Base-by-base conservation (phyloP, 2,329 filamentous ascomycete species). In the Paecilomyces variotii region DNA sequence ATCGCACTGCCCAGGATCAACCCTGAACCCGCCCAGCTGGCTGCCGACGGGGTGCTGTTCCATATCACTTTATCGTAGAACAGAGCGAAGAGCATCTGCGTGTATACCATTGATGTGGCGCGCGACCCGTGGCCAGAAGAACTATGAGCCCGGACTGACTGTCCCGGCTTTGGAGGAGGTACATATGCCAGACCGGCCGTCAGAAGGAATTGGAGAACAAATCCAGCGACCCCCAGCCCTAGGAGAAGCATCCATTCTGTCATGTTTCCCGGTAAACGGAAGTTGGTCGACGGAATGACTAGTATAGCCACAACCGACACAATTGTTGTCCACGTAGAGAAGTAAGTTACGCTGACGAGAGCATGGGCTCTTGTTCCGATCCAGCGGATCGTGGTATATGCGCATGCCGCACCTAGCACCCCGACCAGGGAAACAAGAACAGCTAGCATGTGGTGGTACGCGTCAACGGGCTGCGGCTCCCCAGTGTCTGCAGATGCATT, bases 301-400 rank as follows among this genome's bases (percentile, higher is more conserved):
- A 82, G 62, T 63, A 95, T 82, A 30, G 83, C 83, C 0, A 84
- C 65, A 1, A 81, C 69, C 51, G 86, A 87, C 54, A 96, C 85
- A 2, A 91, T 65, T 0, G 84, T 87, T 65, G 87, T 89, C 76
- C 84, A 87, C 0, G 79, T 77, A 2, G 86, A 85, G 68, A 96
- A 96, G 73, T 92, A 95, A 67, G 90, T 95, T 58, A 96, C 90
- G 1, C 84, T 88, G 59, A 96, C 85, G n/a, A 96, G 78, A 0
- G 91, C 84, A 69, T 96, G 90, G 0, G 89, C 88, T 28, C 89
- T 83, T 65, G 84, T 84, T 12, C 92, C 91, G 61, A 96, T 93
- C 73, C 87, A 85, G 14, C 91, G 82, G 62, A 96, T 88, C 0
- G 84, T 84, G 1, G 93, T 90, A 67, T 87, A 91, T 6, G 90